Conservation (phyloP, 306 rosid species). For the Quercus agrifolia region DNA sequence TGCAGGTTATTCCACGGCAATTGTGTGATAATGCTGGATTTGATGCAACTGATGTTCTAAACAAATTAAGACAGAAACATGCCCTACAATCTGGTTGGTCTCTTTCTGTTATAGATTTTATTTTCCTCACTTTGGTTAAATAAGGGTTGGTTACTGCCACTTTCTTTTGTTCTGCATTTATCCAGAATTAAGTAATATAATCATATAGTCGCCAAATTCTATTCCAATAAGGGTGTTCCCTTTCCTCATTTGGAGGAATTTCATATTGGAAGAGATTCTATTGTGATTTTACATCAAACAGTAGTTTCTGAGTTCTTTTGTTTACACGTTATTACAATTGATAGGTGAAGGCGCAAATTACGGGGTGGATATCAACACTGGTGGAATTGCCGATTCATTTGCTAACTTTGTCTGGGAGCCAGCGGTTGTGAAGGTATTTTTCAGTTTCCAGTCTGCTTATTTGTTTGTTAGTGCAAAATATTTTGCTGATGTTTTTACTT, state of each 20-base stretch:
- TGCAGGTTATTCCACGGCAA: conserved; percentile 95
- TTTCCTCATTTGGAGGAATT: background rate
- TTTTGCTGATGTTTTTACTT: conserved; percentile 12
- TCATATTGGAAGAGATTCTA: background rate
- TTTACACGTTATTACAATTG: background rate
- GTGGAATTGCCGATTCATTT: conserved; percentile 91
- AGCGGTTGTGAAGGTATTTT: conserved; percentile 81
- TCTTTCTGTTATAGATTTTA: background rate
- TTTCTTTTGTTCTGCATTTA: background rate
- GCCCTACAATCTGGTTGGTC: conserved; percentile 78
- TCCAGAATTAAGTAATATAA: background rate
- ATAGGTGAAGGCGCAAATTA: conserved; percentile 86
- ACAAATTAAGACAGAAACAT: conserved; percentile 93
- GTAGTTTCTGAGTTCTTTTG: background rate
- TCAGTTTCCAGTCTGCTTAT: background rate
- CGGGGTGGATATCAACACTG: conserved; percentile 92
- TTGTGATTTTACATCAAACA: background rate
- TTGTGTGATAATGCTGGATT: conserved; percentile 99
- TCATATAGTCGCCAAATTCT: background rate
- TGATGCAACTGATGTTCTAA: conserved; percentile 97
- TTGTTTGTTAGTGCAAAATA: background rate
- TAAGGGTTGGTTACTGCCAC: background rate
- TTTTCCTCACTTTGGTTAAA: background rate
- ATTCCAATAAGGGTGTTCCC: background rate
- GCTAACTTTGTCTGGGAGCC: conserved; percentile 99